Base-by-base conservation (phyloP, 2,329 filamentous ascomycete species). In the Ascochyta pisi region DNA sequence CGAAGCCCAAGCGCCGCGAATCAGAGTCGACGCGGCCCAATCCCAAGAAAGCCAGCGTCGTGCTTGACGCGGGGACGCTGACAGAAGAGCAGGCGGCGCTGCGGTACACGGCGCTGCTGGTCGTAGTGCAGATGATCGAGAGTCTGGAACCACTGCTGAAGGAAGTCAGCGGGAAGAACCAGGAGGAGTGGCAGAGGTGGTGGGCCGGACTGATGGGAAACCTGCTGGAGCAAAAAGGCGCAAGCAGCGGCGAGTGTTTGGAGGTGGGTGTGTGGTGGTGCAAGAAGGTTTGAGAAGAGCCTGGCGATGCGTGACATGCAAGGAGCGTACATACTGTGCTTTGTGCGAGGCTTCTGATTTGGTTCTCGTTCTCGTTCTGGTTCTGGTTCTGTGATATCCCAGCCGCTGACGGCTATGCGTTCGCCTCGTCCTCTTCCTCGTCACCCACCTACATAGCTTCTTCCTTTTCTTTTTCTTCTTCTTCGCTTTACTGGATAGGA, bases 171-270 rank as follows among this genome's bases (percentile, higher is more conserved):
- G 90, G 89, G 13, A 96, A 96, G 81, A 91, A 89, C 67, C 86
- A 90, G 70, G 92, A 96, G 65, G 93, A 97, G 77, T 97, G 92
- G 92, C 90, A 96, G 73, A 82, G 86, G 38, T 97, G 93, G 93
- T 86, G 90, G 78, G 87, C 88, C 37, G 91, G 89, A 75, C 91
- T 96, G 89, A 94, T 92, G 83, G 85, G 86, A 42, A 89, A 95
- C 75, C 77, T 97, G 68, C 83, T 96, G 70, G 87, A 89, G 73
- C 89, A 94, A 58, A 88, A 87, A 50, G 90, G 91, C 19, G 88
- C 90, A 16, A 87, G 85, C 43, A 92, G 87, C 80, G 92, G 93
- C 43, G 93, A 97, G 76, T 96, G 92, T 75, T 78, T 97, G 19
- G 86, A 88, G 74, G 76, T 87, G 55, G 86, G 85, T 39, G 83